Base-by-base conservation (phyloP, 805 yeast species). In the Ogataea methylovora region DNA sequence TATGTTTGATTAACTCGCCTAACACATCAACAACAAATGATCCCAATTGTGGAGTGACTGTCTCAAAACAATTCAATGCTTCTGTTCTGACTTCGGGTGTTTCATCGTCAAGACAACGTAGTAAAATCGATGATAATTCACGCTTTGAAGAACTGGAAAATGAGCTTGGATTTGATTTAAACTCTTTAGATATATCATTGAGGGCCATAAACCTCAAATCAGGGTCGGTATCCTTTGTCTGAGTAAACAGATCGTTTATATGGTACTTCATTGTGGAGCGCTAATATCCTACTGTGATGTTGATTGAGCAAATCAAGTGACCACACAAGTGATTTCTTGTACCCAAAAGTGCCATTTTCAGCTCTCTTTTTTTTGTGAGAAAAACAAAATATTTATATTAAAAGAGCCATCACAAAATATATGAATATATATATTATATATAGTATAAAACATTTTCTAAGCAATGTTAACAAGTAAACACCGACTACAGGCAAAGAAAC, bases 121-220 rank as follows among this genome's bases (percentile, higher is more conserved):
- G 29, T 21, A 56, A 31, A 5, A 48, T 48, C 23, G 42, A 36
- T 5, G 56, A 47, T 24, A 47, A 54, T 5, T 48, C 44, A 5
- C 31, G 28, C 68, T 61, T 23, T 66, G 58, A 27, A 73, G 48
- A 13, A 64, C 53, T 30, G 63, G 60, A 32, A 63, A 51, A 46
- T 74, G 58, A 13, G 48, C 49, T 33, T 45, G 57, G 39, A 63
- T 54, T 38, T 51, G 46, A 38, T 39, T 38, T 36, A 41, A 56
- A 37, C 33, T 51, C 58, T 48, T 71, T 71, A 45, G 70, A 73
- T 46, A 84, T 65, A 49, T 85, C 95, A 45, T 73, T 81, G 36
- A 85, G 61, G 2, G 88, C 94, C 95, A 85, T 85, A 59, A 77
- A 85, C 52, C 95, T 63, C 44, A 82, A 61, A 51, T 85, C 95